Evolutionary conservation across 2,329 filamentous ascomycete genomes (phyloP), one percentile per base, ranked within the genome.

Genomic region (Beauveria asiatica): DNA sequence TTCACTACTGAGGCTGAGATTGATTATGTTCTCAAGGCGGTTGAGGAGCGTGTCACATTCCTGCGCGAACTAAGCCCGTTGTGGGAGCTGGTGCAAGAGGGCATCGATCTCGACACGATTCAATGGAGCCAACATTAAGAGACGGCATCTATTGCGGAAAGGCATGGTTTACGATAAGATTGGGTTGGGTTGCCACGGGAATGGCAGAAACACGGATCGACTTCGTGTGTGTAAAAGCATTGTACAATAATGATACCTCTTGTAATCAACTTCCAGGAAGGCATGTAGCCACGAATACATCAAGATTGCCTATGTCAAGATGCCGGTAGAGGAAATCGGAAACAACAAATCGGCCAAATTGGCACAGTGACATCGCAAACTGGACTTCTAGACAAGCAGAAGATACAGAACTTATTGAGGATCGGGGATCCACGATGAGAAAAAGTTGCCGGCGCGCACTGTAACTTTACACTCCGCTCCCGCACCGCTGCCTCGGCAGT

Each of bases 71-170:
- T 99, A 66, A 97, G 92, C 72, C 94, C 94, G 44, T 78, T 99
- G 61, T 99, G 94, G 94, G 94, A 99, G 76, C 77, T 99, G 65
- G 94, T 99, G 13, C 94, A 99, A 76, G 94, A 99, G 74, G 94
- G 94, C 17, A 84, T 99, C 64, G 94, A 96, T 71, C 78, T 99
- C 66, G 90, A 95, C 75, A 96, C 91, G 48, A 99, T 99, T 69
- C 88, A 99, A 76, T 99, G 94, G 94, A 96, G 89, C 72, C 92
- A 97, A 78, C 94, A 99, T 75, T 97, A 79, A 83, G 23, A 42
- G 21, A 16, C n/a, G 33, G 39, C 16, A 27, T 25, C 52, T 60
- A 33, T 57, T 46, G 25, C 37, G 41, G 53, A 57, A 41, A 57
- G 54, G 49, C 52, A 51, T 46, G 33, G 57, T 39, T 48, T 58